Evolutionary conservation across 257 asterid species (phyloP), one percentile per base, ranked within the genome.

Genomic region (Ilex aquifolium): DNA sequence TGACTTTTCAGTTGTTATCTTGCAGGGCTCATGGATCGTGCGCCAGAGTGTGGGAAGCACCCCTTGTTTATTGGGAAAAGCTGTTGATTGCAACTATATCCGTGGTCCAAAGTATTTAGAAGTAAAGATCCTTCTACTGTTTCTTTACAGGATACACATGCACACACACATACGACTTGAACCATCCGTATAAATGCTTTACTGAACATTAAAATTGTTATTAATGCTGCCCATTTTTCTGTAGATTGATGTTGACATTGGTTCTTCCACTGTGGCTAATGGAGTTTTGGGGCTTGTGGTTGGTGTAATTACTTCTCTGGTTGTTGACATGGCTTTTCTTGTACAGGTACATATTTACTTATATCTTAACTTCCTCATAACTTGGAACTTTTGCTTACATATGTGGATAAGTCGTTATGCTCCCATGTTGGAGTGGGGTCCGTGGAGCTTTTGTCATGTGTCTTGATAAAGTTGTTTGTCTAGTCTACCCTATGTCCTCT

Each of bases 41-140:
- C 99, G 97, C 15, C 99, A 93, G 78, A 93, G 99, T 83, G 99
- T 93, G 71, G 99, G 97, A 74, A 90, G 97, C 86, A 81, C 95
- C 61, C 99, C 99, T 48, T 93, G 99, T 79, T 78, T 93, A 69
- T 82, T 93, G 31, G 97, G 99, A 67, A 93, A 88, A 66, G 99
- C 97, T 56, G 95, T 90, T 59, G 99, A 93, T 72, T 90, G 97
- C 88, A 90, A 86, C 78, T 93, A 90, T 68, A 77, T 88, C 48
- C 96, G 96, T 31, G 89, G 85, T 49, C 88, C 90, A 60, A 90
- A 77, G 59, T 93, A 93, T 76, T 72, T 93, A 82, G 99, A 93
- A 76, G 99, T 86, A 81, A 73, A 29, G 11, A 39, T 42, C 49
- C 53, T 16, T 62, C 52, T 6, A 2, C 77, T 48, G 62, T 61